Base-by-base conservation (phyloP, 176 grass and related monocot genomes). In the Bonia amplexicaulis region DNA sequence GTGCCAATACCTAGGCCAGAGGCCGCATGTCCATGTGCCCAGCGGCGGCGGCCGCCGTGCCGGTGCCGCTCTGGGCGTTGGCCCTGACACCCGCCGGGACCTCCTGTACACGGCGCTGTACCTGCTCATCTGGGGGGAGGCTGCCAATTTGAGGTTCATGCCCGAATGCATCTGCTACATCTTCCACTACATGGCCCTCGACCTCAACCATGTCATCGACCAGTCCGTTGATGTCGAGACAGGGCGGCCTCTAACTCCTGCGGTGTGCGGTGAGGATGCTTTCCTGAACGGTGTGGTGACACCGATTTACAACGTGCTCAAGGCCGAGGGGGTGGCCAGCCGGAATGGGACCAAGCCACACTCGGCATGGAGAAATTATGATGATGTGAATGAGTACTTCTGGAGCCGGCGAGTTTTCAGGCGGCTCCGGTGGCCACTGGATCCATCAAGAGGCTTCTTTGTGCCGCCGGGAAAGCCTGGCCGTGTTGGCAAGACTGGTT, bases 311-410 rank as follows among this genome's bases (percentile, higher is more conserved):
- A 76, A 78, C 0, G 83, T 84, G 48, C 92, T 98, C 71, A 81
- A 87, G 37, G 77, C 9, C 0, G 96, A 98, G 89, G 80, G 93
- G 61, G 74, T 67, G 0, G 90, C 86, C 51, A 98, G 96, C 82
- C 85, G 66, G 55, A 76, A 93, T 15, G 96, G 96, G 68, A 90
- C 82, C 53, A 92, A 90, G 16, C 96, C 96, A 0, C 96, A 98
- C 40, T 93, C 96, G 0, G 93, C 93, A 6, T 98, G 96, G 96
- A 89, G 96, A 37, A 98, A 98, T 77, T 98, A 98, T 53, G 96
- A 98, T 51, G 96, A 98, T 87, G 85, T 95, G 19, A 98, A 98
- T 53, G 96, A 98, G 85, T 98, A 98, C 85, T 98, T 98, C 78
- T 98, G 96, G 96, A 92, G 87, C 25, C 60, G 89, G 1, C 19